Conservation (phyloP, 2,329 filamentous ascomycete species). For the Talaromyces sp. region DNA sequence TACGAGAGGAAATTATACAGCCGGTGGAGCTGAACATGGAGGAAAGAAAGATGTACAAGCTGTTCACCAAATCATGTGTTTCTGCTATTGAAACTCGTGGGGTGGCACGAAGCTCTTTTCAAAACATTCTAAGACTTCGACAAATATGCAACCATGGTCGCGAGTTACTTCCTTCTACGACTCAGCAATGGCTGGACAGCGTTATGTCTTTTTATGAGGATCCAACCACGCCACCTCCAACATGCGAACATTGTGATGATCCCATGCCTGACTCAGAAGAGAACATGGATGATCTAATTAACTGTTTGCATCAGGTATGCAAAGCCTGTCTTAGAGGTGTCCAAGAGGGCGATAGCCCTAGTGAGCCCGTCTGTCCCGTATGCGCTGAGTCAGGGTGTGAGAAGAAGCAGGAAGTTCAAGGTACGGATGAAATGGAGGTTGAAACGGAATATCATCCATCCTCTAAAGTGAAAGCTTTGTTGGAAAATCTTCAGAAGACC, state of each 20-base stretch:
- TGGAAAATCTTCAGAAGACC: neutral
- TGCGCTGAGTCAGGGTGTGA: neutral
- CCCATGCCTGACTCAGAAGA: neutral
- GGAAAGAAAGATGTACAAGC: conserved; percentile 1
- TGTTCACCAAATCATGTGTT: conserved; percentile 2
- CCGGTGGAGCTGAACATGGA: conserved; percentile 1
- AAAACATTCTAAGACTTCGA: neutral
- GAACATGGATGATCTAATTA: neutral
- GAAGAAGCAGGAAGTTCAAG: neutral
- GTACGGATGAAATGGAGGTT: neutral
- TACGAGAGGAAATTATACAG: neutral
- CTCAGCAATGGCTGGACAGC: neutral
- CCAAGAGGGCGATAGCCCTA: neutral
- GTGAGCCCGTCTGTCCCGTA: neutral
- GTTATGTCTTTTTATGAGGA: conserved; percentile 1
- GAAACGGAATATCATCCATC: neutral
- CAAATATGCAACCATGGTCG: conserved; percentile 1
- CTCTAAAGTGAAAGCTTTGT: neutral
- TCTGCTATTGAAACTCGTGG: neutral
- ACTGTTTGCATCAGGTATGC: neutral
- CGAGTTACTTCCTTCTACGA: conserved; percentile 1
- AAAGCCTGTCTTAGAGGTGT: neutral
- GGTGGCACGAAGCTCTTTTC: neutral
- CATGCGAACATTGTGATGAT: neutral
- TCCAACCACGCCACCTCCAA: neutral